Conservation (phyloP, 2,329 filamentous ascomycete genomes). For the Teratosphaeria destructans region DNA sequence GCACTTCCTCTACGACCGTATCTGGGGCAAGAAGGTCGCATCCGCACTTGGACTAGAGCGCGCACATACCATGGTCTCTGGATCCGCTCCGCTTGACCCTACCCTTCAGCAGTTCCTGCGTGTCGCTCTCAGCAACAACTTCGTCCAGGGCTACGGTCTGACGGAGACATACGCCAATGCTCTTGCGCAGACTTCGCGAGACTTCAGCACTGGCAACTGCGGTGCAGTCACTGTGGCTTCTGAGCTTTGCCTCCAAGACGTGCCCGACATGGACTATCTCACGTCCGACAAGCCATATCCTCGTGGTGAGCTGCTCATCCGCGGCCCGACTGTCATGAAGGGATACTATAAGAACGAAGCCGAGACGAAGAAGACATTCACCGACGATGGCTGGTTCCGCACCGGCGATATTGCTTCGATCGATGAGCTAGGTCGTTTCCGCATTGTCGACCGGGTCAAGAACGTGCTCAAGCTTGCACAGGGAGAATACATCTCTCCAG, state of each 20-base stretch:
- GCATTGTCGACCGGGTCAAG: constrained; percentile 94
- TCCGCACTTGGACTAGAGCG: constrained; percentile 73
- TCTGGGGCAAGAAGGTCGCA: constrained; percentile 83
- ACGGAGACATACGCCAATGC: constrained; percentile 84
- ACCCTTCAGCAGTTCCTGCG: constrained; percentile 81
- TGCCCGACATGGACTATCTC: constrained; percentile 89
- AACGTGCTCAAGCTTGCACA: constrained; percentile 98
- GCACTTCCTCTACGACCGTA: constrained; percentile 69
- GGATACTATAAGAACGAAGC: constrained; percentile 86
- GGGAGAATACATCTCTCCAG: constrained; percentile 95
- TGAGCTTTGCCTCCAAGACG: constrained; percentile 74
- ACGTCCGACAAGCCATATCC: constrained; percentile 80
- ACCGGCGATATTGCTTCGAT: constrained; percentile 85
- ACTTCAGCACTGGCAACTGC: constrained; percentile 71
- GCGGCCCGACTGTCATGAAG: constrained; percentile 68
- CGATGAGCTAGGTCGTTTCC: constrained; percentile 76
- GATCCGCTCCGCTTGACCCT: constrained; percentile 83
- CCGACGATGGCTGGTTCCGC: constrained; percentile 90
- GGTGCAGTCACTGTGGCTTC: constrained; percentile 57
- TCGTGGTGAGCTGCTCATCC: constrained; percentile 77
- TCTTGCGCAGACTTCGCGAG: constrained; percentile 57
- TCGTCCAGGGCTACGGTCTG: constrained; percentile 83
- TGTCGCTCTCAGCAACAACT: constrained; percentile 66
- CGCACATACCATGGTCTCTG: constrained; percentile 65
- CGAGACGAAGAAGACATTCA: constrained; percentile 73